Conservation (phyloP, 2,329 filamentous ascomycete genomes). For the Xylaria sp. region DNA sequence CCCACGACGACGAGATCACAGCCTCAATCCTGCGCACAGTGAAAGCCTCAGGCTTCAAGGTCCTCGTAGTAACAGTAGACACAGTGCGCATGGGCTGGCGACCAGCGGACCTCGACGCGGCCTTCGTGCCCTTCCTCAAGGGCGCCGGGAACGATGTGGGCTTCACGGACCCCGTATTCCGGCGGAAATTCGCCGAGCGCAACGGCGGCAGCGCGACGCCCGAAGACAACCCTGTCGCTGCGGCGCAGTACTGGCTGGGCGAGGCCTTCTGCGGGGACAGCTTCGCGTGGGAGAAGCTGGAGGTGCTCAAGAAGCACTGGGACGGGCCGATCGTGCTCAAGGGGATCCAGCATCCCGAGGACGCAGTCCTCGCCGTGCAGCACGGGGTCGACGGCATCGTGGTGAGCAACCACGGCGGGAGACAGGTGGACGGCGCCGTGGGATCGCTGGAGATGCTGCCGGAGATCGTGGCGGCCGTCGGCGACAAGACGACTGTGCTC, state of each 20-base stretch:
- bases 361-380: conserved; percentile 43
- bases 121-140: conserved; percentile 69
- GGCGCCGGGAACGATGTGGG: conserved; percentile 70
- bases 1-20: conserved; percentile 72
- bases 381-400: conserved; percentile 55
- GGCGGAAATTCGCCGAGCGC: conserved; percentile 63
- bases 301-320: conserved; percentile 46
- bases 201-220: conserved; percentile 58
- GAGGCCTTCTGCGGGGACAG: conserved; percentile 45
- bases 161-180: conserved; percentile 75
- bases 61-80: conserved; percentile 78
- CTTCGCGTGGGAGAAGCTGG: conserved; percentile 45
- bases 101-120: conserved; percentile 73
- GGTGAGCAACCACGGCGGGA: conserved; percentile 68
- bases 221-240: conserved; percentile 60
- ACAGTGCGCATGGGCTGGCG: conserved; percentile 77
- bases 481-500: conserved; percentile 67
- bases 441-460: conserved; percentile 67
- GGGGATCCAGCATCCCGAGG: conserved; percentile 49
- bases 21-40: conserved; percentile 71
- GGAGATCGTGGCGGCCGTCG: conserved; percentile 70
- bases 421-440: conserved; percentile 67
- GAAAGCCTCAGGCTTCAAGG: conserved; percentile 69
- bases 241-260: conserved; percentile 44
- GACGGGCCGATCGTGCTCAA: conserved; percentile 50